These are phyloP conservation scores for Nemania serpens DNA, from an alignment of 2,329 filamentous ascomycete species.

Conservation along the genomic window DNA sequence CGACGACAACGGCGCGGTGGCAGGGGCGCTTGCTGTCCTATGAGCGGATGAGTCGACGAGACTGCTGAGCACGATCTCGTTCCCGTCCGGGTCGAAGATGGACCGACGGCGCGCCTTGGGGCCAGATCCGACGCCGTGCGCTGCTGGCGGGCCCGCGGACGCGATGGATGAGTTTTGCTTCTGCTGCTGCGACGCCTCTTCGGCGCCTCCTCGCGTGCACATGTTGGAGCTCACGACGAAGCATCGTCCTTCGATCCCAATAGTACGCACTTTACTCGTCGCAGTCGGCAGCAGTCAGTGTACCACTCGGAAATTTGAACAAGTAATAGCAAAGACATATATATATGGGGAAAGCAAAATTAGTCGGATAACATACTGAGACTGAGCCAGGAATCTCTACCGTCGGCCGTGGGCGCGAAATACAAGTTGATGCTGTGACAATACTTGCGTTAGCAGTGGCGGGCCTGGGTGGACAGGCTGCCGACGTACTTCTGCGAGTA, in stretches of 20 bases:
- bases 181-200: constrained; percentile 35
- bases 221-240: constrained; percentile 89
- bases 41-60: background rate
- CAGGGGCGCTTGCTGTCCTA: constrained; percentile 1
- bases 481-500: constrained; percentile 73
- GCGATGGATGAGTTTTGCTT: no score
- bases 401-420: constrained; percentile 87
- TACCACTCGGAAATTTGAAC: background rate
- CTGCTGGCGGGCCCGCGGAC: no score
- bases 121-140: background rate
- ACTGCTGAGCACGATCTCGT: constrained; percentile 55
- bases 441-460: constrained; percentile 1
- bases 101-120: constrained; percentile 35
- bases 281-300: no score
- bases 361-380: constrained; percentile 23
- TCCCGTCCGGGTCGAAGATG: constrained; percentile 57
- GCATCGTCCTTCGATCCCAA: constrained; percentile 79
- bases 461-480: background rate
- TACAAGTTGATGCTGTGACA: constrained; percentile 72
- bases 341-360: constrained; percentile 52
- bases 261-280: constrained; percentile 63
- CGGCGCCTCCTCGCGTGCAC: constrained; percentile 60
- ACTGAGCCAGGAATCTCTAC: constrained; percentile 76
- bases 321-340: background rate
- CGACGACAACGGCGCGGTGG: constrained; percentile 16